These are phyloP conservation scores for Pythium plurisporium DNA, from an alignment of 352 stramenopile genomes.

Conservation along the genomic window DNA sequence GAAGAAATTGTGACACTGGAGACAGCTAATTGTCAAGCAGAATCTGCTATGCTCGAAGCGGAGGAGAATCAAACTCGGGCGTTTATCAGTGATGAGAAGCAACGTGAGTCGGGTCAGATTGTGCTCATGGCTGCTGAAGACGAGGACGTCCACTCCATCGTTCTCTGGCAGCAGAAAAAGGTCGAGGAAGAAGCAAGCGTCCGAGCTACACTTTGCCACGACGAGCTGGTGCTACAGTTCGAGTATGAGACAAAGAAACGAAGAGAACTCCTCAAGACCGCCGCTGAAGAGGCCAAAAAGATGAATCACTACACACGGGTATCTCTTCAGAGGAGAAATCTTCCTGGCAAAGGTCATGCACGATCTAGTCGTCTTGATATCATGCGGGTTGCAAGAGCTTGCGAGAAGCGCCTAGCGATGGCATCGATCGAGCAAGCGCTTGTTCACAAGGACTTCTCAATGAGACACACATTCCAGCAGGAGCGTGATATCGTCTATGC, in stretches of 20 bases:
- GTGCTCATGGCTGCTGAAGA: slow-evolving; percentile 47
- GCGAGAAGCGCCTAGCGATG: slow-evolving; percentile 68
- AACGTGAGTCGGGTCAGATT: slow-evolving; percentile 23
- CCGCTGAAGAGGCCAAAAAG: slow-evolving; percentile 30
- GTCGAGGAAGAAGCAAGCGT: slow-evolving; percentile 32
- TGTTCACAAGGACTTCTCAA: slow-evolving; percentile 24
- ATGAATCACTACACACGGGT: slow-evolving; percentile 32
- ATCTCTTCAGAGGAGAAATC: slow-evolving; percentile 20
- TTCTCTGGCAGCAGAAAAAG: slow-evolving; percentile 38
- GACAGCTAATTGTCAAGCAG: slow-evolving; percentile 39
- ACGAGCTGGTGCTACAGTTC: slow-evolving; percentile 44
- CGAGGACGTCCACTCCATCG: slow-evolving; percentile 26
- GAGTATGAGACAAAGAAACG: slow-evolving; percentile 40
- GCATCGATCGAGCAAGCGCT: slow-evolving; percentile 41
- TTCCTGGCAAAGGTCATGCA: not conserved
- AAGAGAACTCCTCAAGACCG: slow-evolving; percentile 18
- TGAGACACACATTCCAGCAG: slow-evolving; percentile 26
- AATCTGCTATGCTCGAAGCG: slow-evolving; percentile 35
- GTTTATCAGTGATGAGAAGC: slow-evolving; percentile 24
- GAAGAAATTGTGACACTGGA: slow-evolving; percentile 41
- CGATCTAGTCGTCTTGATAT: slow-evolving; percentile 37
- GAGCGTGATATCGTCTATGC: slow-evolving; percentile 32
- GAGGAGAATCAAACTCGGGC: slow-evolving; percentile 30
- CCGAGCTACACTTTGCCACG: slow-evolving; percentile 25
- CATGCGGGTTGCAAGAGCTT: slow-evolving; percentile 42